Base-by-base conservation (phyloP, 192 early-diverging fungal species). In the Podila verticillata region DNA sequence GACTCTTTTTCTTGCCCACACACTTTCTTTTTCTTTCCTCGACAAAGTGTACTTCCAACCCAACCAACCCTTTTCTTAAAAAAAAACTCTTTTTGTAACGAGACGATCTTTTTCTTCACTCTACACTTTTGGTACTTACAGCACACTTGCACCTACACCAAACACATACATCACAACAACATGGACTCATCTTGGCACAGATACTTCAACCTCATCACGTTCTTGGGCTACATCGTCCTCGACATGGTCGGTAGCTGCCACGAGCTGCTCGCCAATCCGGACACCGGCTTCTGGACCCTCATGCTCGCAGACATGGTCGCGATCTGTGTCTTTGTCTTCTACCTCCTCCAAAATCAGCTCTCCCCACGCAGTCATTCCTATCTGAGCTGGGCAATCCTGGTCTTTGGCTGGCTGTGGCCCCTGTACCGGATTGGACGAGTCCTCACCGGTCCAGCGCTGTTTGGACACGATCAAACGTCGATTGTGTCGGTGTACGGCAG, bases 191-290 rank as follows among this genome's bases (percentile, higher is more conserved):
- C 20, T 8, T 54, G 51, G 22, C 51, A 54, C 24, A n/a, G 51
- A 19, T 54, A 54, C 51, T 54, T 54, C 51, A 54, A 54, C 51
- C 20, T 54, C 24, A 19, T 54, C 51, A 54, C 51, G 22, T 54
- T 54, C 51, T 17, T 54, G 51, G 51, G 51, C 51, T 54, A 54
- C 51, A 54, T 54, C 22, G 51, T 54, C 51, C 24, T 54, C n/a
- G 51, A 54, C 22, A n/a, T 54, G 13, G 22, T 54, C 22, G 51
- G 51, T 2, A 54, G 51, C 22, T 54, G 51, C 51, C 51, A 54
- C 10, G 51, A 54, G 10, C 24, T 24, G n/a, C 24, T 54, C 7
- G 51, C 51, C 51, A 54, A 54, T n/a, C 51, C 51, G 2, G 51
- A 54, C 51, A 24, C 51, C n/a, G 51, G 51, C 22, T 54, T 54